Evolutionary conservation across 2,329 filamentous ascomycete species (phyloP), one percentile per base, ranked within the genome.

Genomic region (Ophiosphaerella narmari): DNA sequence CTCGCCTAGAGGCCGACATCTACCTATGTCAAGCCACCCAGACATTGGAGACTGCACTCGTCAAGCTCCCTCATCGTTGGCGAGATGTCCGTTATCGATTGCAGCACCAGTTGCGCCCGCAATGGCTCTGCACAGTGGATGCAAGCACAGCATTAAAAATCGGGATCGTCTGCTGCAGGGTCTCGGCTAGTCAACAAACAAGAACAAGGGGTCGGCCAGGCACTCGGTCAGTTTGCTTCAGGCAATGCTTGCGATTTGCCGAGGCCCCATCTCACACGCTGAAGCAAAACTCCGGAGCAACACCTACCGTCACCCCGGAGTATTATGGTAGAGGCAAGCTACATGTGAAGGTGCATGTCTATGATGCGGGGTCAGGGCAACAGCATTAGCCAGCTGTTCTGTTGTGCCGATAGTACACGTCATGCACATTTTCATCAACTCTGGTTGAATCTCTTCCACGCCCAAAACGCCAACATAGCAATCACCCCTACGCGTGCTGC

Each of bases 401-500:
- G 26, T 29, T 11, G 7, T 6, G 7, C 26, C 11, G 26, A 29
- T 11, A 29, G 26, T 18, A 31, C 21, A 31, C 7, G 29, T 32
- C 11, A 40, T n/a, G 29, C 7, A 2, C n/a, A 41, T 21, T 31
- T 33, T 2, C 32, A 46, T 16, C 13, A 29, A 14, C 26, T 35
- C 5, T 43, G 46, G 35, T 43, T 36, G 7, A 54, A 53, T 38
- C 56, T 69, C 18, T 33, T 65, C 62, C 60, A 68, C 1, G 59
- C 32, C 38, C 54, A 57, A 7, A 58, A 60, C 5, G 57, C 56
- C 13, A 65, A 38, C 16, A 69, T 38, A 31, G 64, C 57, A 11
- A 57, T 54, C 6, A 69, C 43, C 12, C 66, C 47, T 40, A 74
- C 49, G 24, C 78, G 64, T 0, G 71, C 74, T 1, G 74, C 55